These are phyloP conservation scores for Coemansia sp. DNA, from an alignment of 192 early-diverging fungal species.

Conservation along the genomic window DNA sequence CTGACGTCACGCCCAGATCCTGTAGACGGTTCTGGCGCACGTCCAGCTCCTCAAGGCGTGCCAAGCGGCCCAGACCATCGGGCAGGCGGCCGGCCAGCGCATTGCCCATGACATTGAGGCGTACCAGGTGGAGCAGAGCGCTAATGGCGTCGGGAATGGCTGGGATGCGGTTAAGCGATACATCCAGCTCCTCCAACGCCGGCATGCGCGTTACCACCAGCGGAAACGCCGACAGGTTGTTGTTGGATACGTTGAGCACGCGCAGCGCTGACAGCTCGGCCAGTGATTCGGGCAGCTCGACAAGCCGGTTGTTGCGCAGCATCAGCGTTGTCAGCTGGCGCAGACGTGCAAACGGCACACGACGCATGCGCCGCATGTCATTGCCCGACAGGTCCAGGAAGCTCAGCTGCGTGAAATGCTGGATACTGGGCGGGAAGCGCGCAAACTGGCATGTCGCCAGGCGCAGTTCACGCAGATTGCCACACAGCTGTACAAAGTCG, in stretches of 20 bases:
- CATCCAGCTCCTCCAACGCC: conserved; percentile 65
- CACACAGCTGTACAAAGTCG: conserved; percentile 78
- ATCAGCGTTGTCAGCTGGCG: conserved; percentile 57
- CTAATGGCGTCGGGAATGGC: conserved; percentile 70
- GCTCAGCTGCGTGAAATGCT: conserved; percentile 59
- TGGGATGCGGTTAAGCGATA: conserved; percentile 81
- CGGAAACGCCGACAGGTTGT: conserved; percentile 71
- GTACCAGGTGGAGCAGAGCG: conserved; percentile 55
- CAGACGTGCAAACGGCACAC: conserved; percentile 62
- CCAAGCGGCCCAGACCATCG: conserved; percentile 53
- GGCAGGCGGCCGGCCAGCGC: conserved; percentile 68
- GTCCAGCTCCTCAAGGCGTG: conserved; percentile 68
- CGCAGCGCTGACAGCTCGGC: conserved; percentile 57
- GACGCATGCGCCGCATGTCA: conserved; percentile 61
- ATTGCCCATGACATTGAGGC: conserved; percentile 73
- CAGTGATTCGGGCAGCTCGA: conserved; percentile 64
- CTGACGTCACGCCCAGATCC: conserved; percentile 57
- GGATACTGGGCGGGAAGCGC: conserved; percentile 64
- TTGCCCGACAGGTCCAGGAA: conserved; percentile 79
- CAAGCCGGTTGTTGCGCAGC: conserved; percentile 71
- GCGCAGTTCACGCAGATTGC: conserved; percentile 59
- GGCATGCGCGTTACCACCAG: conserved; percentile 57
- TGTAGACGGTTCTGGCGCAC: conserved; percentile 77
- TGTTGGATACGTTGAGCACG: conserved; percentile 74
- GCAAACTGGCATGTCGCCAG: conserved; percentile 69